phyloP scores from a whole-genome alignment of 208 protist species.

The Crithidia thermophila region DNA sequence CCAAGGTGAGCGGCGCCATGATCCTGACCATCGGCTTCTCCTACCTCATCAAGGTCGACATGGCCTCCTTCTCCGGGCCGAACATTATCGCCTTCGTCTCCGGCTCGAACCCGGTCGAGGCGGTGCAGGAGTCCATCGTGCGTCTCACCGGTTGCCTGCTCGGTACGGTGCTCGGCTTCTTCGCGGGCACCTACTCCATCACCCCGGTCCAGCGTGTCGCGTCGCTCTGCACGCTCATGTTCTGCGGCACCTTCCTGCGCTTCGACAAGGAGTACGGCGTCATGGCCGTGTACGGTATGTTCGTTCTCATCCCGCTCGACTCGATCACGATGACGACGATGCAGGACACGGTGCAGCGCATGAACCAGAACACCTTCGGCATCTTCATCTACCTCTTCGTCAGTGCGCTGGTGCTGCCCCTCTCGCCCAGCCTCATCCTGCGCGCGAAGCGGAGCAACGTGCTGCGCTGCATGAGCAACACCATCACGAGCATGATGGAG shows the following conservation, averaged over 20 bases:
- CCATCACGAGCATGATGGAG: constrained; percentile 51
- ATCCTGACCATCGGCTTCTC: constrained; percentile 82
- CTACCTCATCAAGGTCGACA: constrained; percentile 71
- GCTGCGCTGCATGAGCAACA: constrained; percentile 58
- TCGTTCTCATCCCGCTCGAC: constrained; percentile 84
- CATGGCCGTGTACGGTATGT: constrained; percentile 88
- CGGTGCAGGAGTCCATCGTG: constrained; percentile 82
- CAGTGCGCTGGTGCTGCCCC: constrained; percentile 71
- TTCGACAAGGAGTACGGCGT: constrained; percentile 85
- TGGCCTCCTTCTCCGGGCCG: constrained; percentile 69
- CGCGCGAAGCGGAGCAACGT: constrained; percentile 80
- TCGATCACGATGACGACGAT: constrained; percentile 57
- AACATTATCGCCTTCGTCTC: constrained; percentile 92
- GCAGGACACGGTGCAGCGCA: constrained; percentile 71
- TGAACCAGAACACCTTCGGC: constrained; percentile 92
- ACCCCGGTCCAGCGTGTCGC: constrained; percentile 73
- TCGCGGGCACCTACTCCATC: constrained; percentile 77
- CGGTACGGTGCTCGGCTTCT: constrained; percentile 89
- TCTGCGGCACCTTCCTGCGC: constrained; percentile 78
- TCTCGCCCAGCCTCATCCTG: constrained; percentile 76
- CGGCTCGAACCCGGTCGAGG: constrained; percentile 85
- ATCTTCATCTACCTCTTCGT: constrained; percentile 92
- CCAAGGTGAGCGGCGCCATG: constrained; percentile 89
- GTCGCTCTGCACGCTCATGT: constrained; percentile 83
- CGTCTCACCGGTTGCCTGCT: constrained; percentile 85